phyloP scores from a whole-genome alignment of 805 yeast genomes.

The Nakazawaea ishiwadae region DNA sequence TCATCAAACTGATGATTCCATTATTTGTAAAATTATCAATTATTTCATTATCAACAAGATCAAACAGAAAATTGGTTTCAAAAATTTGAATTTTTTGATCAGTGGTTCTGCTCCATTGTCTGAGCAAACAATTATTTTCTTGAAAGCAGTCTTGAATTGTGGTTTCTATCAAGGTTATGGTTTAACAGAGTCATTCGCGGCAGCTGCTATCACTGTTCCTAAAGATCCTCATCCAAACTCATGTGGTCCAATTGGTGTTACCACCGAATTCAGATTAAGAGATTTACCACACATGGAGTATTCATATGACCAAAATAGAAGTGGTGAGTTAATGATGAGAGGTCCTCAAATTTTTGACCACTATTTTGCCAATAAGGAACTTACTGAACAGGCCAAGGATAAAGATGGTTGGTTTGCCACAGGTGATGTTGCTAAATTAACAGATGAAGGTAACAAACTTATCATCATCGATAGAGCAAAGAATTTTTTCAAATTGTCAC shows the following conservation, averaged over 20 bases:
- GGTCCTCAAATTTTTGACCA: constrained; percentile 52
- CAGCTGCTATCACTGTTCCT: constrained; percentile 33
- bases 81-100: constrained; percentile 32
- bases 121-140: constrained; percentile 52
- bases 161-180: constrained; percentile 57
- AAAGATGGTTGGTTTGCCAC: constrained; percentile 53
- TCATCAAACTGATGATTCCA: constrained; percentile 14
- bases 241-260: constrained; percentile 44
- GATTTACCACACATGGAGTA: constrained; percentile 50
- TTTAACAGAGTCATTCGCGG: constrained; percentile 61
- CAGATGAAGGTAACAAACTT: constrained; percentile 32
- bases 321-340: constrained; percentile 53
- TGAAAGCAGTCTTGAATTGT: constrained; percentile 47
- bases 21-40: constrained; percentile 32
- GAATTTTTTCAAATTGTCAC: constrained; percentile 53
- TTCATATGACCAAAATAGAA: constrained; percentile 20
- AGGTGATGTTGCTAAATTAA: constrained; percentile 49
- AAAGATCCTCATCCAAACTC: constrained; percentile 34
- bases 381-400: constrained; percentile 39
- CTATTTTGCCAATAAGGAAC: constrained; percentile 44
- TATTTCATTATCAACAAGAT: constrained; percentile 34
- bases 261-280: constrained; percentile 49
- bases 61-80: constrained; percentile 37
- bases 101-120: constrained; percentile 72
- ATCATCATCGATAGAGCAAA: constrained; percentile 57